Evolutionary conservation across 768 basidiomycete genomes (phyloP).

Genomic region (Mycena pura): DNA sequence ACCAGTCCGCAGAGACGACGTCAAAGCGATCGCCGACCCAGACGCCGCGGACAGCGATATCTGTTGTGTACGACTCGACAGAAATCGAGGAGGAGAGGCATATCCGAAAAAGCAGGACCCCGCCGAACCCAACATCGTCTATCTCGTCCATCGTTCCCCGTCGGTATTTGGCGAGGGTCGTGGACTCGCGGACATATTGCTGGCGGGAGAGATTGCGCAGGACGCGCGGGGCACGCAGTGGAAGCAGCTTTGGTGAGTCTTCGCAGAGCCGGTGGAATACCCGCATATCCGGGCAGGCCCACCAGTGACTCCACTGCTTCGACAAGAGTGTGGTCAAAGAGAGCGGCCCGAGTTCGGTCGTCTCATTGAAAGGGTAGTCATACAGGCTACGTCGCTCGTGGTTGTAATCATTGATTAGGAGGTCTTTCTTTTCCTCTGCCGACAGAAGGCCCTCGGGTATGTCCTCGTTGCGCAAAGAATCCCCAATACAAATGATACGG

Average conservation of each 20-base stretch:
- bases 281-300: too few species aligned
- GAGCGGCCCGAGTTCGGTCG: neutral
- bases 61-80: slow-evolving; percentile 2
- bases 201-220: slow-evolving; percentile 2
- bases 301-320: neutral
- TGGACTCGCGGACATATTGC: neutral
- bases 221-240: neutral
- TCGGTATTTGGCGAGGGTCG: neutral
- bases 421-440: neutral
- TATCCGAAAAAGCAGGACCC: slow-evolving; percentile 13
- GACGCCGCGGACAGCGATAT: slow-evolving; percentile 23
- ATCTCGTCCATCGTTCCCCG: neutral
- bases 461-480: slow-evolving; percentile 12
- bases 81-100: slow-evolving; percentile 22
- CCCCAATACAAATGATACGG: slow-evolving; percentile 29
- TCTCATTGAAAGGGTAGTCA: neutral
- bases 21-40: slow-evolving; percentile 32
- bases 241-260: too few species aligned
- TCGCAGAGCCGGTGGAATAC: neutral
- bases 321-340: neutral
- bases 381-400: neutral
- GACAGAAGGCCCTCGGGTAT: slow-evolving; percentile 13
- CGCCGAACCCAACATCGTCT: neutral
- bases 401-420: neutral
- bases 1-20: neutral